Percentiles rank a stretch among this genome's conserved stretches.
Conservation (phyloP, 2,329 filamentous ascomycete genomes). For the Metarhizium sp. region DNA sequence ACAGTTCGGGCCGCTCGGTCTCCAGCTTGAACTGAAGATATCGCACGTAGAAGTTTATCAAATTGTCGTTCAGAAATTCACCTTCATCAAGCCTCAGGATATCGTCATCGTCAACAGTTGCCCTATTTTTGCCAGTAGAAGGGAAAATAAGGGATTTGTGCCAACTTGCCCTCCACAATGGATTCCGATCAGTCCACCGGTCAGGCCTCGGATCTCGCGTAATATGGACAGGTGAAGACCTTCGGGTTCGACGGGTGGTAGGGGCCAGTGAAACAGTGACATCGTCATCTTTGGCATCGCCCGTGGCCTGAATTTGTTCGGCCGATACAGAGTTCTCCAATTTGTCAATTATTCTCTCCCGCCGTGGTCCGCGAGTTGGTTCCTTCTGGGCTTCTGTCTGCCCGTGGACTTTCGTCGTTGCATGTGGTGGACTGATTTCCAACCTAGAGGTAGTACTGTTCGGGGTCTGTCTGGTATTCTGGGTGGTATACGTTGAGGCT, state of each 20-base stretch:
- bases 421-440: neutral
- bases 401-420: neutral
- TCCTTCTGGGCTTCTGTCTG: neutral
- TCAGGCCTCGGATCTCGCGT: constrained; percentile 11
- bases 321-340: constrained; percentile 1
- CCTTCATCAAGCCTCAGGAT: constrained; percentile 71
- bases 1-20: constrained; percentile 41
- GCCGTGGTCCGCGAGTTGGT: neutral
- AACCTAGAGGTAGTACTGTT: neutral
- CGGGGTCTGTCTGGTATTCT: neutral
- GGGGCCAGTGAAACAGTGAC: neutral
- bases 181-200: constrained; percentile 42
- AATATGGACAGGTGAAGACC: constrained; percentile 8
- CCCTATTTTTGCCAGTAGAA: constrained; percentile 45
- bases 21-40: constrained; percentile 57
- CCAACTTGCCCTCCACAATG: constrained; percentile 44
- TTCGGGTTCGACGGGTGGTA: constrained; percentile 16
- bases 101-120: constrained; percentile 61
- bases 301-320: neutral
- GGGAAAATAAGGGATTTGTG: constrained; percentile 54
- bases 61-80: constrained; percentile 84
- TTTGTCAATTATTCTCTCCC: neutral
- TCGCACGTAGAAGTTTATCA: constrained; percentile 81
- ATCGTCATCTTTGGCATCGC: neutral
- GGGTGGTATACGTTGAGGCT: neutral